Evolutionary conservation across 2,329 filamentous ascomycete species (phyloP).

Genomic region (Chrysoporthe cubensis): DNA sequence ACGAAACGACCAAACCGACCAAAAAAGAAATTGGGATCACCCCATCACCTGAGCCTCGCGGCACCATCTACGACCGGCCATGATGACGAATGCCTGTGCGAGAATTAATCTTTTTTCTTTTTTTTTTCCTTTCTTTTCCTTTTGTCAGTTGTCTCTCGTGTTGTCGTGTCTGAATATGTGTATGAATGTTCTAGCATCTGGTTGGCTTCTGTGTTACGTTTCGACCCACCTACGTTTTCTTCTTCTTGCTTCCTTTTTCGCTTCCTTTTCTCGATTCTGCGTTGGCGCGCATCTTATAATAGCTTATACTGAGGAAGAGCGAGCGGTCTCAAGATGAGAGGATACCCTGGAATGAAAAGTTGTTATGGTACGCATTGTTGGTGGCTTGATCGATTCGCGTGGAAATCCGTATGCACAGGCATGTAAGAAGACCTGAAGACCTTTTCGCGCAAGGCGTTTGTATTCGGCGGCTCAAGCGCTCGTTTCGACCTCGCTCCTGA

Average conservation of each 20-base stretch:
- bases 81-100: slow-evolving; percentile 26
- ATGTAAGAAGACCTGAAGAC: not conserved
- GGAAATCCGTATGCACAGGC: not conserved
- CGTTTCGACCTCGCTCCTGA: not conserved
- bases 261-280: not conserved
- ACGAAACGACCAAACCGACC: not conserved
- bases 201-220: not conserved
- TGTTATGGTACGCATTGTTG: not conserved
- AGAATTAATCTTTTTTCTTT: slow-evolving; percentile 13
- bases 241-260: not conserved
- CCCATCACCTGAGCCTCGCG: not conserved
- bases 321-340: not conserved
- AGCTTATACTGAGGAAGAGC: not conserved
- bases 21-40: not conserved
- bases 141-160: not conserved
- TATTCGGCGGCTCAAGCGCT: not conserved
- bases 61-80: slow-evolving; percentile 11
- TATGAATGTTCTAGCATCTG: not conserved
- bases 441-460: not conserved
- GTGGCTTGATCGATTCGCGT: not conserved
- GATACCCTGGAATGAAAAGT: slow-evolving; percentile 3
- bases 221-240: not conserved
- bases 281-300: not conserved
- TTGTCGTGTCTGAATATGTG: not conserved
- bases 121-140: slow-evolving; percentile 15